phyloP scores from a whole-genome alignment of 2,329 filamentous ascomycete genomes.

The Leptographium galeiforme region DNA sequence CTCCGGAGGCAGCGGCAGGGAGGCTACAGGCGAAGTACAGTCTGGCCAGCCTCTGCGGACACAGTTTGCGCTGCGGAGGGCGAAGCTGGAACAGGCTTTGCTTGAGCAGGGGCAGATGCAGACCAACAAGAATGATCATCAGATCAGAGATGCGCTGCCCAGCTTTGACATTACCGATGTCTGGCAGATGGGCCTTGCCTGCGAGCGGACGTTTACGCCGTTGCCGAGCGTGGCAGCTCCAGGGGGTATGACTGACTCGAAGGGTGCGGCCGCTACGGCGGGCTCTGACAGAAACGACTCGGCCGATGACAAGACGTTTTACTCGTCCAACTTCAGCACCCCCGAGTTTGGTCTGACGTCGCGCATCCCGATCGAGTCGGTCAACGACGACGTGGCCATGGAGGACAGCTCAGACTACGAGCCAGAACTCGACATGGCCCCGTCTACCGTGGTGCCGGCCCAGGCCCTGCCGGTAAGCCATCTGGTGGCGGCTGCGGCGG shows the following conservation, averaged over 20 bases:
- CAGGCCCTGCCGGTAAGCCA: background rate
- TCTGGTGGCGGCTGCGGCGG: background rate
- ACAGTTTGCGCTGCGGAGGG: slow-evolving; percentile 66
- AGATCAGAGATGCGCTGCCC: slow-evolving; percentile 36
- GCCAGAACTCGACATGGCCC: slow-evolving; percentile 14
- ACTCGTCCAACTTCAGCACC: slow-evolving; percentile 87
- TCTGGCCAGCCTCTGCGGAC: slow-evolving; percentile 73
- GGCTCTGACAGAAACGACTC: slow-evolving; percentile 52
- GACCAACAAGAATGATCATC: slow-evolving; percentile 25
- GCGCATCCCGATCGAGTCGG: slow-evolving; percentile 32
- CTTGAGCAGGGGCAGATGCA: slow-evolving; percentile 59
- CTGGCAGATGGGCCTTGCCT: slow-evolving; percentile 53
- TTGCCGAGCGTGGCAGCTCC: slow-evolving; percentile 14
- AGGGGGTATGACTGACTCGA: background rate
- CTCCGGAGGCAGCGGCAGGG: background rate
- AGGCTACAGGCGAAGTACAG: slow-evolving; percentile 55
- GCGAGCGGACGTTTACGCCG: slow-evolving; percentile 57
- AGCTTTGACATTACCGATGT: slow-evolving; percentile 63
- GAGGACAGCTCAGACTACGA: slow-evolving; percentile 22
- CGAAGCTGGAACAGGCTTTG: slow-evolving; percentile 65
- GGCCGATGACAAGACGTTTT: slow-evolving; percentile 88
- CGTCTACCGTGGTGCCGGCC: background rate
- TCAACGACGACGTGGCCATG: slow-evolving; percentile 23
- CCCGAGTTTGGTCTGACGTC: slow-evolving; percentile 38
- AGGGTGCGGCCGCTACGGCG: background rate